Evolutionary conservation across 768 basidiomycete species (phyloP).

Genomic region (Gymnopilus junonius): DNA sequence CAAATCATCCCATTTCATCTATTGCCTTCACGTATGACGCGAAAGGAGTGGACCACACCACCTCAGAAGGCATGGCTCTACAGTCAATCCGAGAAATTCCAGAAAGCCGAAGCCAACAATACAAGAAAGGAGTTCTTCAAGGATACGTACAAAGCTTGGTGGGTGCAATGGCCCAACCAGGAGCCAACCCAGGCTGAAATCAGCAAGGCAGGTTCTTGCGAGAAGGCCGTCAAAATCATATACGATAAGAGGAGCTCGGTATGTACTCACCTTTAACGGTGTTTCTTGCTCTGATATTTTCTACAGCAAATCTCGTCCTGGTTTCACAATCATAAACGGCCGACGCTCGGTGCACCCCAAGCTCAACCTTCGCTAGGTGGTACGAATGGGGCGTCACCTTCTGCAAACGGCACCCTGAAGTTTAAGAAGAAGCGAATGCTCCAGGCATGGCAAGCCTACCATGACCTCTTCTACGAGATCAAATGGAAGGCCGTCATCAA

Average conservation of each 20-base stretch:
- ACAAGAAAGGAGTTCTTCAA: too few relatives aligned
- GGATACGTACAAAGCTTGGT: too few relatives aligned
- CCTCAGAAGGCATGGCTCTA: too few relatives aligned
- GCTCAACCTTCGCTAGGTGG: background rate
- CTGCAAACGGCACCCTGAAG: background rate
- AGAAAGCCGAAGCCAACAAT: too few relatives aligned
- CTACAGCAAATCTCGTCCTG: background rate
- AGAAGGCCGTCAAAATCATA: background rate
- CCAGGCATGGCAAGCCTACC: conserved; percentile 10
- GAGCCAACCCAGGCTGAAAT: too few relatives aligned
- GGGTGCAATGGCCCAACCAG: too few relatives aligned
- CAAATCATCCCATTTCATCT: too few relatives aligned
- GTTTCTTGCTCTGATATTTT: background rate
- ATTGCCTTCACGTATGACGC: too few relatives aligned
- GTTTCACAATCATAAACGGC: conserved; percentile 10
- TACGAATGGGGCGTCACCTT: too few relatives aligned
- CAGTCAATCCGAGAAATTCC: too few relatives aligned
- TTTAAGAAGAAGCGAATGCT: background rate
- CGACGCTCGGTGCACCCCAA: too few relatives aligned
- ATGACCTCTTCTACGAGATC: conserved; percentile 3
- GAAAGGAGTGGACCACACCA: too few relatives aligned
- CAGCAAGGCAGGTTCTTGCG: background rate
- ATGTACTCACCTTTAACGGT: background rate
- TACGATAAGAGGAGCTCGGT: background rate
- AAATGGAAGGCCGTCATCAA: conserved; percentile 7